These are phyloP conservation scores for Pugionium dolabratum DNA, from an alignment of 345 rosid species.

Conservation along the genomic window DNA sequence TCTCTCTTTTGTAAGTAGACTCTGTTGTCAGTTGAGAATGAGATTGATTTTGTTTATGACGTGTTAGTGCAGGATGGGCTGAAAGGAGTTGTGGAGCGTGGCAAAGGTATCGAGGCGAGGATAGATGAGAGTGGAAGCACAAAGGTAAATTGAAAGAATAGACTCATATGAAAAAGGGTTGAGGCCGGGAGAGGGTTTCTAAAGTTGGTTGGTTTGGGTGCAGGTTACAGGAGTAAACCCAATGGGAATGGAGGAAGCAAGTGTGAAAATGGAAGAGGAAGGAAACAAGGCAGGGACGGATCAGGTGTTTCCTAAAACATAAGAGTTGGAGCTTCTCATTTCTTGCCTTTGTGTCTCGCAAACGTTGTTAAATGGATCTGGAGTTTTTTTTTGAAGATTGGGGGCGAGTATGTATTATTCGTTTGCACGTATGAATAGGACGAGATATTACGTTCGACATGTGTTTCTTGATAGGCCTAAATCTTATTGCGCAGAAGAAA, in stretches of 20 bases:
- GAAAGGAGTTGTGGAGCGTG: slow-evolving; percentile 54
- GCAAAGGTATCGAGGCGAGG: slow-evolving; percentile 52
- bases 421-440: slow-evolving; percentile 17
- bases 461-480: slow-evolving; percentile 15
- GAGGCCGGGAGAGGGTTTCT: not conserved
- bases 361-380: slow-evolving; percentile 1
- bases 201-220: slow-evolving; percentile 34
- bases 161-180: not conserved
- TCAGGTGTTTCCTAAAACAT: slow-evolving; percentile 54
- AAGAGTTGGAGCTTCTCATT: slow-evolving; percentile 23
- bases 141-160: slow-evolving; percentile 47
- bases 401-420: slow-evolving; percentile 22
- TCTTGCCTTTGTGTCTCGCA: slow-evolving; percentile 17
- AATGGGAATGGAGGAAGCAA: slow-evolving; percentile 65
- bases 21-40: slow-evolving; percentile 10
- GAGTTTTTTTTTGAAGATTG: slow-evolving; percentile 15
- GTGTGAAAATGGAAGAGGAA: slow-evolving; percentile 69
- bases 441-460: not conserved
- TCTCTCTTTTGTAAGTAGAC: not conserved
- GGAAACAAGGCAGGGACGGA: slow-evolving; percentile 54
- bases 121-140: slow-evolving; percentile 54
- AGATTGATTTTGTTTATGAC: not conserved
- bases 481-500: not conserved
- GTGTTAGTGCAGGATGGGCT: slow-evolving; percentile 54
- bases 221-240: slow-evolving; percentile 57